Base-by-base conservation (phyloP, 306 rosid genomes). In the Acacia crassicarpa region DNA sequence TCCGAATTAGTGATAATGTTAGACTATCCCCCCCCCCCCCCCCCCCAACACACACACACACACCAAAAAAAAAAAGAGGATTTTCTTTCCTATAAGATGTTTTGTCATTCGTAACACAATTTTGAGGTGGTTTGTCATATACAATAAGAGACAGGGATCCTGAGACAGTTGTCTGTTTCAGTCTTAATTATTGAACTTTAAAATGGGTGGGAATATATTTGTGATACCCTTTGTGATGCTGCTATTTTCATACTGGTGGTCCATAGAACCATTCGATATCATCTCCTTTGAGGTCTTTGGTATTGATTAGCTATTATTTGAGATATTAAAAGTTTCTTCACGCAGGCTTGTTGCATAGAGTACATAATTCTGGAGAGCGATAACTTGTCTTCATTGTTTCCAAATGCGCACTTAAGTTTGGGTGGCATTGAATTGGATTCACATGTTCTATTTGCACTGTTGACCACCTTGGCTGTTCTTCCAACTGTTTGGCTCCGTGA, bases 401-500 rank as follows among this genome's bases (percentile, higher is more conserved):
- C 99, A 89, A 87, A 81, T 84, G 98, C 94, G 8, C 80, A 88
- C 84, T 59, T 93, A 41, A 92, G 66, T 85, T 83, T 96, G 79
- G 97, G 92, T 32, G 87, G 89, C 76, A 78, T 84, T 43, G 84
- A 86, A 77, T 56, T 93, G 79, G 53, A 80, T 82, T 71, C 97
- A 7, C 94, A 72, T 19, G 51, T 91, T 80, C 70, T 96, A 53
- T 96, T 96, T 78, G 99, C 97, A 43, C 65, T 93, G 53, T 14
- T 87, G 56, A 79, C 99, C 65, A 67, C 99, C 85, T 83, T 96
- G 69, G 98, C 98, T 66, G 97, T 96, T 91, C 98, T 96, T 88
- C 99, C 99, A 13, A 96, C 99, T 1, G 96, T 91, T 82, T 90
- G 91, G 93, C 99, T 96, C 49, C 93, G 97, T 3, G 99, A 96